Conservation (phyloP, 2,329 filamentous ascomycete species). For the Cyphellophora attinorum region DNA sequence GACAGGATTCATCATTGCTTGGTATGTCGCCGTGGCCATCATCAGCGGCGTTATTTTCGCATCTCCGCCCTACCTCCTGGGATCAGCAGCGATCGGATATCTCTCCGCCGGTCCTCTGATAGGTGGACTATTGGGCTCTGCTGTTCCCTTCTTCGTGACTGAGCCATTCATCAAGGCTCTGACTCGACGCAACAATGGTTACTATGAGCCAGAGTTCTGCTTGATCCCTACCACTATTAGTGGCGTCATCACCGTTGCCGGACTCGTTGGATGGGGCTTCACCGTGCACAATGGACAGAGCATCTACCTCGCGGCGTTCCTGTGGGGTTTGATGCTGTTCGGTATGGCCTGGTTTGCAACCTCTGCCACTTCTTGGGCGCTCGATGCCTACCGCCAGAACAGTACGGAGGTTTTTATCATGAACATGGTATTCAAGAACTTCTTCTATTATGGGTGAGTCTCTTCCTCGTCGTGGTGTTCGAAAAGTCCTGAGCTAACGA, state of each 20-base stretch:
- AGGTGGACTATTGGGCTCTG: constrained; percentile 6
- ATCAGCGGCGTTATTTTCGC: constrained; percentile 22
- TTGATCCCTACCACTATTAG: constrained; percentile 14
- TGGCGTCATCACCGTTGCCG: constrained; percentile 7
- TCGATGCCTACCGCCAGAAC: constrained; percentile 10
- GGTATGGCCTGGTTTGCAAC: constrained; percentile 8
- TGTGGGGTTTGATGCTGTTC: constrained; percentile 10
- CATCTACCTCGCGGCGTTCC: constrained; percentile 10
- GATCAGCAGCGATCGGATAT: constrained; percentile 19
- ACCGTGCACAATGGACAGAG: constrained; percentile 3
- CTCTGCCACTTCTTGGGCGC: constrained; percentile 9
- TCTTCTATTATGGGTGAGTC: constrained; percentile 15
- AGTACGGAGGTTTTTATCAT: constrained; percentile 15
- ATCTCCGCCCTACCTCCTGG: constrained; percentile 22
- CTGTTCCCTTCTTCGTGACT: constrained; percentile 18
- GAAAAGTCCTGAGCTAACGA: constrained; percentile 10
- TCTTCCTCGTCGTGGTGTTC: constrained; percentile 15
- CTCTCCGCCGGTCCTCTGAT: constrained; percentile 11
- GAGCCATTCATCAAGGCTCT: constrained; percentile 26
- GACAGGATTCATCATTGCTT: constrained; percentile 17
- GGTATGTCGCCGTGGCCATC: constrained; percentile 20
- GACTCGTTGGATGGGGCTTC: constrained; percentile 30
- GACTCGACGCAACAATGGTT: constrained; percentile 31
- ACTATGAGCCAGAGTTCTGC: constrained; percentile 31
- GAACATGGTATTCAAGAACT: constrained; percentile 16